These are phyloP conservation scores for Cyberlindnera maritima DNA, from an alignment of 805 yeast genomes.

Conservation along the genomic window DNA sequence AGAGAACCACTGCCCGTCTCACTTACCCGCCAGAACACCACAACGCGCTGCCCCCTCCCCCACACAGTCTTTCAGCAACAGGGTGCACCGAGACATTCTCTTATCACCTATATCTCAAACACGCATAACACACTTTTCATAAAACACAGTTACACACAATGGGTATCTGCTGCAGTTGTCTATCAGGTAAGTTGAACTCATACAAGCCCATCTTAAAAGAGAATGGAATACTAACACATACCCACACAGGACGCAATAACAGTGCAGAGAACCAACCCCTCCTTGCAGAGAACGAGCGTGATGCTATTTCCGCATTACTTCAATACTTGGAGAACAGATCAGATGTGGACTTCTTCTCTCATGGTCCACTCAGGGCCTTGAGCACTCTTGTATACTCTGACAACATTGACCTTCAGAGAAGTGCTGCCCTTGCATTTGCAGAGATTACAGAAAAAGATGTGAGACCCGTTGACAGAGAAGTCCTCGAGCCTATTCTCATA, in stretches of 20 bases:
- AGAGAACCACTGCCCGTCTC: too few relatives aligned
- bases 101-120: slow-evolving; percentile 1
- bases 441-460: slow-evolving; percentile 97
- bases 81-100: slow-evolving; percentile 4
- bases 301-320: slow-evolving; percentile 86
- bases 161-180: slow-evolving; percentile 26
- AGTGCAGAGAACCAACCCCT: slow-evolving; percentile 61
- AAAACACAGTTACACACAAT: slow-evolving; percentile 4
- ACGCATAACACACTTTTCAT: not conserved
- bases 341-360: slow-evolving; percentile 89
- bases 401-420: slow-evolving; percentile 89
- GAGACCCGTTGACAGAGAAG: slow-evolving; percentile 85
- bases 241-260: slow-evolving; percentile 10
- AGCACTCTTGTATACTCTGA: slow-evolving; percentile 93
- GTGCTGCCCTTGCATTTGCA: slow-evolving; percentile 97
- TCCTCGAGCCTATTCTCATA: slow-evolving; percentile 88
- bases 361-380: slow-evolving; percentile 77
- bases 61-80: not conserved
- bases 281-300: slow-evolving; percentile 93
- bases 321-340: slow-evolving; percentile 85
- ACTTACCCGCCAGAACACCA: too few relatives aligned
- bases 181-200: slow-evolving; percentile 14
- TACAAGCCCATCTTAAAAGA: not conserved
- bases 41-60: too few relatives aligned
- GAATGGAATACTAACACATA: slow-evolving; percentile 8